Conservation (phyloP, 768 basidiomycete genomes). For the Amanita fuliginea region DNA sequence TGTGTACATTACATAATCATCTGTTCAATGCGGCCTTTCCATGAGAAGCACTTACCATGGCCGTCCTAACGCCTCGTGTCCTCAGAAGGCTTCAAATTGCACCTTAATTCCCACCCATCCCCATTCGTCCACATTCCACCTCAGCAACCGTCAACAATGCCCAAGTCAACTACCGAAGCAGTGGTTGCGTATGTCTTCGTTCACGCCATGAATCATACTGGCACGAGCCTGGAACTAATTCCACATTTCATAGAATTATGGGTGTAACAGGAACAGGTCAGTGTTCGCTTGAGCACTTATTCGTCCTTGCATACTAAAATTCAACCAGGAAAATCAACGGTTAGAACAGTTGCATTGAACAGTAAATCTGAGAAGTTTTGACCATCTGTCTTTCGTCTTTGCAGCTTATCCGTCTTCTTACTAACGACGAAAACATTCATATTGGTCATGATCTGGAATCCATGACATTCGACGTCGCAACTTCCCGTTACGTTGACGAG, state of each 20-base stretch:
- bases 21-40: too few relatives aligned
- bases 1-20: too few relatives aligned
- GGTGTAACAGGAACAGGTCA: not conserved
- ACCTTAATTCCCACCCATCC: not conserved
- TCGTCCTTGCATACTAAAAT: not conserved
- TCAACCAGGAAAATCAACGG: not conserved
- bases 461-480: conserved; percentile 22
- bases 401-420: conserved; percentile 29
- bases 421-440: conserved; percentile 22
- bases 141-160: not conserved
- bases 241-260: not conserved
- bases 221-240: not conserved
- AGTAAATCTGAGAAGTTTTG: not conserved
- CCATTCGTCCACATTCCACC: not conserved
- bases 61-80: too few relatives aligned
- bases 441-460: conserved; percentile 28
- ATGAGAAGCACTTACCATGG: too few relatives aligned
- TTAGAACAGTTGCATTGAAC: not conserved
- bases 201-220: too few relatives aligned
- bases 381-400: not conserved
- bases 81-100: not conserved
- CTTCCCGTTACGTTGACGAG: conserved; percentile 1
- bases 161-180: not conserved
- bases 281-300: not conserved
- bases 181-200: not conserved